Conservation (phyloP, 2,329 filamentous ascomycete genomes). For the Fusarium circinatum region DNA sequence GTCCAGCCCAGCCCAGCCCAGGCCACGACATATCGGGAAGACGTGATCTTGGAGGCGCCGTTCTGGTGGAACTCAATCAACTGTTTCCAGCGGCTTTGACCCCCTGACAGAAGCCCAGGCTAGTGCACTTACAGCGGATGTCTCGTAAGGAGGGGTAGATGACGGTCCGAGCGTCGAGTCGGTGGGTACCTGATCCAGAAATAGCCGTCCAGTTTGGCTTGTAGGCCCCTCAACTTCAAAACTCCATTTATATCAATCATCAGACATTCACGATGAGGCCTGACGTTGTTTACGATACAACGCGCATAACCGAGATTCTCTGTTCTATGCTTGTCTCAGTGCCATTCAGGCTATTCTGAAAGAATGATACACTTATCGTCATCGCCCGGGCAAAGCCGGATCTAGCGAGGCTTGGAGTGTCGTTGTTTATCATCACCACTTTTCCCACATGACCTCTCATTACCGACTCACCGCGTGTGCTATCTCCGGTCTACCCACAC, state of each 20-base stretch:
- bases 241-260: slow-evolving; percentile 25
- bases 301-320: background rate
- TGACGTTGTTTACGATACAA: background rate
- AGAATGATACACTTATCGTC: background rate
- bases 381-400: slow-evolving; percentile 33
- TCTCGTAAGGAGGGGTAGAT: slow-evolving; percentile 2
- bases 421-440: slow-evolving; percentile 31
- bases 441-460: slow-evolving; percentile 38
- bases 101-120: slow-evolving; percentile 16
- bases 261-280: slow-evolving; percentile 3
- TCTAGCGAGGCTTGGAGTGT: slow-evolving; percentile 13
- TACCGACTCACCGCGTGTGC: slow-evolving; percentile 11
- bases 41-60: background rate
- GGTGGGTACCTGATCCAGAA: slow-evolving; percentile 33
- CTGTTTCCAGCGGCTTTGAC: slow-evolving; percentile 13
- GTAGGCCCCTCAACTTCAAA: slow-evolving; percentile 12
- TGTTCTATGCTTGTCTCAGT: slow-evolving; percentile 8
- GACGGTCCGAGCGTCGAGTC: slow-evolving; percentile 26
- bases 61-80: slow-evolving; percentile 32
- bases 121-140: slow-evolving; percentile 16
- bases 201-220: slow-evolving; percentile 23
- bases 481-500: slow-evolving; percentile 22
- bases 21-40: slow-evolving; percentile 20
- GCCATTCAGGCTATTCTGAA: background rate
- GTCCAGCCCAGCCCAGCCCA: background rate